phyloP scores from a whole-genome alignment of 306 rosid genomes.

The Ochetophila trinervis region DNA sequence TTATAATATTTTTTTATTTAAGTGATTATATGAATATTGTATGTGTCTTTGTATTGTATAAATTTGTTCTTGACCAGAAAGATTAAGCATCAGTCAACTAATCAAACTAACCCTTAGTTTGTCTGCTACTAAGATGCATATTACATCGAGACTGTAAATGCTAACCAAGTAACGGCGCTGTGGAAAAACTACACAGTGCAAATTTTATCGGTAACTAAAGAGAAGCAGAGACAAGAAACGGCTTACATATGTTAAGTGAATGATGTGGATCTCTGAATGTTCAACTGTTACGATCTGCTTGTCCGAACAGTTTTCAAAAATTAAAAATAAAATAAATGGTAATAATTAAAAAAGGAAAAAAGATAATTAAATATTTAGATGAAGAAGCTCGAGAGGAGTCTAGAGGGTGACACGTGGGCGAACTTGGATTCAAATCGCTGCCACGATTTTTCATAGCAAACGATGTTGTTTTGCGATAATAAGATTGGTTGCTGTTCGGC shows the following conservation, averaged over 20 bases:
- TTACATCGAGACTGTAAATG: background rate
- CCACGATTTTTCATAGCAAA: slow-evolving; percentile 18
- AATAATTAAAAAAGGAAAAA: background rate
- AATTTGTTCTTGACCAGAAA: too few relatives aligned
- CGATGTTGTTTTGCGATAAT: background rate
- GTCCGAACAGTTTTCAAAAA: background rate
- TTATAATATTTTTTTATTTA: too few relatives aligned
- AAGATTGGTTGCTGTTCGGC: background rate
- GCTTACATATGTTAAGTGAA: slow-evolving; percentile 20
- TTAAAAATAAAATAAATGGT: too few relatives aligned
- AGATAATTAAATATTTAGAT: background rate
- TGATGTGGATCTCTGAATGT: background rate
- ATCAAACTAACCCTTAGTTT: background rate
- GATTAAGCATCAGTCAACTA: background rate
- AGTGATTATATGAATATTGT: too few relatives aligned
- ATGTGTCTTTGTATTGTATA: too few relatives aligned
- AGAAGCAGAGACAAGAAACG: background rate
- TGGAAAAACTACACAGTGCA: background rate
- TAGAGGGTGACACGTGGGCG: slow-evolving; percentile 29
- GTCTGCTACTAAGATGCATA: background rate
- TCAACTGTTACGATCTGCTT: background rate
- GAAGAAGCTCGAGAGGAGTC: slow-evolving; percentile 11
- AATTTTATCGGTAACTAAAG: slow-evolving; percentile 27
- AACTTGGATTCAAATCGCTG: slow-evolving; percentile 2
- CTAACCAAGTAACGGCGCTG: too few relatives aligned